A percentile compares a stretch with the other conserved stretches of the same genome.
Conservation (phyloP, 2,329 filamentous ascomycete species). For the Trichoderma koningii region DNA sequence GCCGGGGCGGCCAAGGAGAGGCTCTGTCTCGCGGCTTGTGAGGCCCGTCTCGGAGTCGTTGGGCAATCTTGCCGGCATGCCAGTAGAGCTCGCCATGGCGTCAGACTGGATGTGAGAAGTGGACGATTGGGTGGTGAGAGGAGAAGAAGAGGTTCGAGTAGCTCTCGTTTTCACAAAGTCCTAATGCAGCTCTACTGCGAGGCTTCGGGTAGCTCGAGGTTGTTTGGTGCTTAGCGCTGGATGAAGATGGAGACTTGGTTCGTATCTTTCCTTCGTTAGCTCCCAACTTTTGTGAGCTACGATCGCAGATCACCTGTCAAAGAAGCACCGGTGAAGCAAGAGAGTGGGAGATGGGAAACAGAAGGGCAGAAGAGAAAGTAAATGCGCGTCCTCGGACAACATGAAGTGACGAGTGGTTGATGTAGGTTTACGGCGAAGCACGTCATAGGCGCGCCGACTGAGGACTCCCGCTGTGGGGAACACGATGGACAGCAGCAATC, state of each 20-base stretch:
- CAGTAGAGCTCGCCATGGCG: slow-evolving; percentile 68
- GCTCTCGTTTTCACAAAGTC: too few species aligned
- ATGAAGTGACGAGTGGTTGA: slow-evolving; percentile 11
- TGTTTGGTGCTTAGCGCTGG: background rate
- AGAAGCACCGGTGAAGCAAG: background rate
- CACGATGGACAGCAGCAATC: slow-evolving; percentile 13
- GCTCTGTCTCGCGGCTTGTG: slow-evolving; percentile 44
- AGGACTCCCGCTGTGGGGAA: slow-evolving; percentile 14
- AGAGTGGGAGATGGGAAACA: background rate
- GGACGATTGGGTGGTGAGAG: too few species aligned
- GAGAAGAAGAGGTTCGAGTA: background rate
- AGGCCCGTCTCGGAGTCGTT: slow-evolving; percentile 30
- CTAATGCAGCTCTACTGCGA: background rate
- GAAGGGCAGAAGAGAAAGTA: background rate
- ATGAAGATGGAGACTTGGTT: background rate
- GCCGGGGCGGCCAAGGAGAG: slow-evolving; percentile 59
- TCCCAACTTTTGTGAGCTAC: background rate
- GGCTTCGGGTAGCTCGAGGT: background rate
- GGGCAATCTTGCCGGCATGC: slow-evolving; percentile 57
- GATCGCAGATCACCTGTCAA: background rate
- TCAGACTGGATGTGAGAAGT: background rate
- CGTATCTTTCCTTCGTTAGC: background rate
- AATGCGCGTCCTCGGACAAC: background rate
- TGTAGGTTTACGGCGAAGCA: slow-evolving; percentile 19
- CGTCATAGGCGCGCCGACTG: slow-evolving; percentile 18